Conservation (phyloP, 331 rosid species). For the Erythrophleum ivorense region DNA sequence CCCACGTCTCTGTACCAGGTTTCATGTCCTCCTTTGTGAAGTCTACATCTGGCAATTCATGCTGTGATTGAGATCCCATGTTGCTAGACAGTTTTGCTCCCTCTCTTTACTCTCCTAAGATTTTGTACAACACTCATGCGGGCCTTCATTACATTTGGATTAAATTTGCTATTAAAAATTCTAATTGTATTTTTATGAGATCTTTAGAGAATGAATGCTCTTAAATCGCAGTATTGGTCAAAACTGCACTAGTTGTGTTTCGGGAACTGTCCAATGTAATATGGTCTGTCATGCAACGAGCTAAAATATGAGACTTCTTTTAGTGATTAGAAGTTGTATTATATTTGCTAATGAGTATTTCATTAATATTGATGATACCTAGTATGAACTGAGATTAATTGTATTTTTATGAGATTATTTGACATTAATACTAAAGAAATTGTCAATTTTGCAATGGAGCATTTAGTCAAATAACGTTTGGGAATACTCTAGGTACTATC, state of each 20-base stretch:
- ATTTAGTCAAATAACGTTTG: conserved; percentile 2
- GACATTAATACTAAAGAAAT: neutral
- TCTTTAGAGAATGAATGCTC: conserved; percentile 5
- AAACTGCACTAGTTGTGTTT: neutral
- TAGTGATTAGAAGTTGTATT: neutral
- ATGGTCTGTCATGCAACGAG: neutral
- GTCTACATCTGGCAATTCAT: conserved; percentile 36
- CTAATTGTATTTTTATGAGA: too few species aligned
- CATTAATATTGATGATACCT: neutral
- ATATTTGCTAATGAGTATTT: neutral
- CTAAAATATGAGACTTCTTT: conserved; percentile 9
- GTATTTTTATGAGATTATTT: neutral
- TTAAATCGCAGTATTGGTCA: conserved; percentile 10
- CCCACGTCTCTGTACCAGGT: conserved; percentile 41
- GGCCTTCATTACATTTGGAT: too few species aligned
- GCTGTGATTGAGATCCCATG: neutral
- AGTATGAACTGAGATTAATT: neutral
- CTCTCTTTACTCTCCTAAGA: too few species aligned
- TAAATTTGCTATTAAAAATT: too few species aligned
- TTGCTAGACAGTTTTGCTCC: too few species aligned
- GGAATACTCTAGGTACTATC: neutral
- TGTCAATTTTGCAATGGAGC: neutral
- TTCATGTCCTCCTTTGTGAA: conserved; percentile 32
- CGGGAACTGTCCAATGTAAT: neutral
- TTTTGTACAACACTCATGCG: too few species aligned